Conservation (phyloP, 306 rosid species). For the peach (Prunus persica) region DNA sequence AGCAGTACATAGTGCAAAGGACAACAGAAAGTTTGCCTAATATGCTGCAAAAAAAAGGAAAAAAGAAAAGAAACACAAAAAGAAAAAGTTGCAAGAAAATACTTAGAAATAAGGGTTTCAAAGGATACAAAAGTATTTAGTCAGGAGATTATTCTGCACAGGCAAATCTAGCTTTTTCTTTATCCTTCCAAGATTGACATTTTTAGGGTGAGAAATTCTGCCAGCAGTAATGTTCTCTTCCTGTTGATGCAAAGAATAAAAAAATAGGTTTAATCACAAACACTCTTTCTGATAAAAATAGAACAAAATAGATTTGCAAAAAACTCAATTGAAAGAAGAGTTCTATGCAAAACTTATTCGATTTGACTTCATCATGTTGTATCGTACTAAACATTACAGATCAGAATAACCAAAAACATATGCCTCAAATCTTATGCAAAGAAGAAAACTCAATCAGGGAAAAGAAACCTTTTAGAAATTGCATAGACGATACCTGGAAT, state of each 20-base stretch:
- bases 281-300: too few relatives aligned
- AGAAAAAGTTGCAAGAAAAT: not conserved
- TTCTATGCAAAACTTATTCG: not conserved
- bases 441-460: slow-evolving; percentile 11
- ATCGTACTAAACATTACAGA: not conserved
- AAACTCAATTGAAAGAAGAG: not conserved
- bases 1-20: too few relatives aligned
- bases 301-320: too few relatives aligned
- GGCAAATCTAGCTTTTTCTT: slow-evolving; percentile 81
- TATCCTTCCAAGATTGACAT: slow-evolving; percentile 39
- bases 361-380: not conserved
- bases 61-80: not conserved
- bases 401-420: not conserved
- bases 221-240: slow-evolving; percentile 35
- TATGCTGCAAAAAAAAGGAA: not conserved
- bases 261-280: slow-evolving; percentile 11
- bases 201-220: slow-evolving; percentile 40
- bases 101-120: slow-evolving; percentile 1
- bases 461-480: not conserved
- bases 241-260: slow-evolving; percentile 38
- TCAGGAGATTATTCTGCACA: slow-evolving; percentile 83
- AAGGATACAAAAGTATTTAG: slow-evolving; percentile 93
- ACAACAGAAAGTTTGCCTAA: not conserved
- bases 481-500: slow-evolving; percentile 53
- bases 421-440: not conserved